These are phyloP conservation scores for Closterium sp. DNA, from an alignment of 139 green algal genomes.

Conservation along the genomic window DNA sequence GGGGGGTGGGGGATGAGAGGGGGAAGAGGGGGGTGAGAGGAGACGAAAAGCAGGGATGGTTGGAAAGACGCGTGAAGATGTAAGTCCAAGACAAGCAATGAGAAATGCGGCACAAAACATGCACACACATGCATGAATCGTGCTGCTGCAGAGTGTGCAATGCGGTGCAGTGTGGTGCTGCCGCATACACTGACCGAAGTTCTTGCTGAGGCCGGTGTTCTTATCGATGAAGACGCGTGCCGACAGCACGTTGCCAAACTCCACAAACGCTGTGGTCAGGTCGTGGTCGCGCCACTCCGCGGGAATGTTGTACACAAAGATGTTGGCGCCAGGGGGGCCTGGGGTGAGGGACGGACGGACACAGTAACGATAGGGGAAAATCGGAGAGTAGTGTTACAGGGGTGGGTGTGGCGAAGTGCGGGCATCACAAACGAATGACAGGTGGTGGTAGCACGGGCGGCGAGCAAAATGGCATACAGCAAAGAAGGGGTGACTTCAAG, in stretches of 20 bases:
- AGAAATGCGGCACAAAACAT: too few species aligned
- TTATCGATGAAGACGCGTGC: constrained; percentile 42
- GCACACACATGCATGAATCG: too few species aligned
- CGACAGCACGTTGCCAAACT: constrained; percentile 44
- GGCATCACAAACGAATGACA: too few species aligned
- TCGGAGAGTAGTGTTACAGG: too few species aligned
- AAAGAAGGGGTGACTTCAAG: too few species aligned
- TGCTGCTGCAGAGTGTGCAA: background rate
- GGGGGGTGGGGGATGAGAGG: background rate
- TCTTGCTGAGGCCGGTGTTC: constrained; percentile 38
- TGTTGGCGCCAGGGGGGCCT: constrained; percentile 36
- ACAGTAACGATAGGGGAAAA: too few species aligned
- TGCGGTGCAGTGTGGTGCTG: background rate
- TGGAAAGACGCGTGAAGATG: background rate
- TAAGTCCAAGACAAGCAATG: background rate
- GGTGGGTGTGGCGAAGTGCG: too few species aligned
- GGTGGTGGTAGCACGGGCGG: too few species aligned
- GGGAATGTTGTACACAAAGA: constrained; percentile 46
- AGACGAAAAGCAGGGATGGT: background rate
- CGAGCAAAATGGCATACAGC: too few species aligned
- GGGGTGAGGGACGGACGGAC: too few species aligned
- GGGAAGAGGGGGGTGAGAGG: too few species aligned
- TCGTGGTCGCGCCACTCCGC: constrained; percentile 35
- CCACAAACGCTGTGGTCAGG: constrained; percentile 29
- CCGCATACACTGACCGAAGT: too few species aligned